Conservation (phyloP, 805 yeast genomes). For the Saturnispora dispora region DNA sequence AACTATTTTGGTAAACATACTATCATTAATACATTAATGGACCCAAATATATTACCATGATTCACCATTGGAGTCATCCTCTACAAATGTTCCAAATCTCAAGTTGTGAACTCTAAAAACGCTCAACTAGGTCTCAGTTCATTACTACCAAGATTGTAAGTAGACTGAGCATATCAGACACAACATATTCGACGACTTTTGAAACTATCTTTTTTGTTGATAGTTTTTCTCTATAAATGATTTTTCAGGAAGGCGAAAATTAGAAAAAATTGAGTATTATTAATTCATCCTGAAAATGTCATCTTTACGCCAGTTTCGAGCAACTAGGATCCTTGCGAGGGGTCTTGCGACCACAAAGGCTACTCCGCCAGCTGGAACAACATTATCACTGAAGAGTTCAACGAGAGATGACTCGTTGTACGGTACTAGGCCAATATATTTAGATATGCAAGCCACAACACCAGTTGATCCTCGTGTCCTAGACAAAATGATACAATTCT, state of each 20-base stretch:
- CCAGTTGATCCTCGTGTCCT: conserved; percentile 96
- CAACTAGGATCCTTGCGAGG: neutral
- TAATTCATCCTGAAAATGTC: conserved; percentile 2
- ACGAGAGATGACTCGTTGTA: conserved; percentile 33
- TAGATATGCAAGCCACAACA: conserved; percentile 98
- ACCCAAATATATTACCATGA: neutral
- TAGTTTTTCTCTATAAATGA: neutral
- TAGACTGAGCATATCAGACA: neutral
- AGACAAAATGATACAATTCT: conserved; percentile 76
- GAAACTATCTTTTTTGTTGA: neutral
- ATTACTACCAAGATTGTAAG: neutral
- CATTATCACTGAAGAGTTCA: conserved; percentile 35
- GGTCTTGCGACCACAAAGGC: conserved; percentile 7
- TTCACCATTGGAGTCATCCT: neutral
- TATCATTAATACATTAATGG: neutral
- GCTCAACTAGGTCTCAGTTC: neutral
- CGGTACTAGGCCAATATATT: conserved; percentile 85
- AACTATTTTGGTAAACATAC: too few relatives aligned
- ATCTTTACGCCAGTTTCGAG: neutral
- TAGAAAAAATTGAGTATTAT: neutral
- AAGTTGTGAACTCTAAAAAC: neutral
- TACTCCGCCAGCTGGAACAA: conserved; percentile 40
- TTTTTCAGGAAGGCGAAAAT: conserved; percentile 1
- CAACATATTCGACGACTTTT: neutral
- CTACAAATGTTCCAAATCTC: neutral